Evolutionary conservation across 2,329 filamentous ascomycete species (phyloP).

Genomic region (Botrytis tulipae): DNA sequence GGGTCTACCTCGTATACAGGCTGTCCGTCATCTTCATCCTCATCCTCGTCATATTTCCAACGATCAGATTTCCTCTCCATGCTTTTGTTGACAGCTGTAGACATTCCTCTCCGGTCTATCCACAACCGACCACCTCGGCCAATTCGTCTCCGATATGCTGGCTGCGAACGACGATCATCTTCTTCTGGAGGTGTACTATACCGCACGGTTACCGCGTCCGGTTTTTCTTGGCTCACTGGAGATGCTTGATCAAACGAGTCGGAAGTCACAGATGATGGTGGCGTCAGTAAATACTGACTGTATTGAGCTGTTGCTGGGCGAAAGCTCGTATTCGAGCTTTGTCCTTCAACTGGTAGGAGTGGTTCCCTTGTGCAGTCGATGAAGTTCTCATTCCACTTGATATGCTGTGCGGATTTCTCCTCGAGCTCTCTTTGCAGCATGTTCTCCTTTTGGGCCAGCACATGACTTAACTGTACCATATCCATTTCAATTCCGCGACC

Average conservation of each 20-base stretch:
- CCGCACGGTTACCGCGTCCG: constrained; percentile 31
- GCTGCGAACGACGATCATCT: constrained; percentile 40
- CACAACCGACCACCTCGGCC: constrained; percentile 82
- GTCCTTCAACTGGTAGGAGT: constrained; percentile 73
- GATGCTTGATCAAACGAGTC: constrained; percentile 40
- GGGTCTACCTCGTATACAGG: constrained; percentile 75
- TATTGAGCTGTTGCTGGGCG: constrained; percentile 66
- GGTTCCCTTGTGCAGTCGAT: constrained; percentile 85
- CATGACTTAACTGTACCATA: constrained; percentile 71
- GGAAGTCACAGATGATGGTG: constrained; percentile 49
- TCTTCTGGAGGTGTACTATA: constrained; percentile 36
- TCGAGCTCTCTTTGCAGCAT: constrained; percentile 80
- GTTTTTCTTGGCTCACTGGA: constrained; percentile 31
- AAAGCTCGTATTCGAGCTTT: constrained; percentile 61
- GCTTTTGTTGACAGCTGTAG: constrained; percentile 48
- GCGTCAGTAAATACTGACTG: constrained; percentile 63
- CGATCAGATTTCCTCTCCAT: constrained; percentile 57
- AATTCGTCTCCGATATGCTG: constrained; percentile 78
- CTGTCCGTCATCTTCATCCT: constrained; percentile 77
- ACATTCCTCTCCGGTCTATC: constrained; percentile 79
- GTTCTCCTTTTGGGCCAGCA: constrained; percentile 77
- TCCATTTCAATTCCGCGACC: constrained; percentile 74
- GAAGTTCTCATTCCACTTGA: constrained; percentile 87
- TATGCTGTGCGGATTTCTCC: constrained; percentile 81
- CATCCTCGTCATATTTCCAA: constrained; percentile 87